Evolutionary conservation across 2,329 filamentous ascomycete genomes (phyloP), one percentile per base, ranked within the genome.

Genomic region (Dactylellina cionopaga): DNA sequence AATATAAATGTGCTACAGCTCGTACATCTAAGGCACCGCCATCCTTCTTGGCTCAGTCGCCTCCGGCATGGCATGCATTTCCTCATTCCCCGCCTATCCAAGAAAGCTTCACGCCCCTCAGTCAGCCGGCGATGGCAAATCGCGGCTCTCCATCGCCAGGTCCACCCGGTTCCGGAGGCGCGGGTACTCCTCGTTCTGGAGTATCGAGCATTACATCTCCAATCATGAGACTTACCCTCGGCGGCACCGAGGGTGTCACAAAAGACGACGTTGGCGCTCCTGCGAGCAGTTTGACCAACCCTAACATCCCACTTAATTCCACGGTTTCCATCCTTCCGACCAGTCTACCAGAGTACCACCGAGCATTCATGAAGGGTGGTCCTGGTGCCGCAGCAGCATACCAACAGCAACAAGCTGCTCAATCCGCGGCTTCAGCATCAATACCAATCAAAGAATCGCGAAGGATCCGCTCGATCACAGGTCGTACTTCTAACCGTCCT

Each of bases 291-390:
- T 85, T 85, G 3, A 83, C 82, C 5, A 81, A 81, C 75, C 82
- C 83, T 17, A 81, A 82, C 31, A 80, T 80, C 2, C 83, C 83
- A 15, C 81, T 43, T 87, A 91, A 71, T 84, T 91, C 52, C 81
- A 96, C 96, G 76, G 91, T 99, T 56, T 92, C 92, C 73, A 92
- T 99, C 51, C 83, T 99, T 9, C 93, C 95, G 2, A 96, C 91
- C 75, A 97, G 92, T 80, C 82, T 99, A 43, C 92, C 95, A 5
- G 88, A 91, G 29, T 96, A 96, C 71, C 95, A 99, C 80, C 89
- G 90, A 74, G 93, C 95, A 58, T 95, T 90, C 76, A 94, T 98
- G 86, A 90, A 92, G 79, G 88, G 90, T 62, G 83, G 84, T 9
- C 75, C 75, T 3, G 60, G 64, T 24, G 68, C 68, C 4, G 68